These are phyloP conservation scores for Huntiella bhutanensis DNA, from an alignment of 2,329 filamentous ascomycete species.

Conservation along the genomic window DNA sequence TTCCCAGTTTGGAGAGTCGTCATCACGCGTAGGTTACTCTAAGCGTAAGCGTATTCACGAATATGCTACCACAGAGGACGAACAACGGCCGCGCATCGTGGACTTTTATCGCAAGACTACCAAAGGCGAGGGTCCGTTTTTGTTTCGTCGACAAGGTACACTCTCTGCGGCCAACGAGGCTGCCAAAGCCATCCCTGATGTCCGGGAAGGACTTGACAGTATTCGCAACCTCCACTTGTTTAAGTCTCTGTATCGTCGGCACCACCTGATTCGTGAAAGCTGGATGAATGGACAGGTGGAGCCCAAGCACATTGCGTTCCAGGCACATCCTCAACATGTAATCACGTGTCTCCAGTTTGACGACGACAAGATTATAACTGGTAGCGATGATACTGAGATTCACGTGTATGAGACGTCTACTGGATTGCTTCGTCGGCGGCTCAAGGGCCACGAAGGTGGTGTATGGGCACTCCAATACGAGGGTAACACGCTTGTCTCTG, in stretches of 20 bases:
- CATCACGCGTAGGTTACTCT: conserved; percentile 13
- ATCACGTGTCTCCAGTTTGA: conserved; percentile 97
- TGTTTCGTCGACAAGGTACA: conserved; percentile 48
- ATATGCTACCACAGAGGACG: too few species aligned
- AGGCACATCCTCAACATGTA: conserved; percentile 89
- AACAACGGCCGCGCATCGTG: too few species aligned
- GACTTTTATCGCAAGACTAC: too few species aligned
- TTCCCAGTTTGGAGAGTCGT: too few species aligned
- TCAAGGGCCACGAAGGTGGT: conserved; percentile 87
- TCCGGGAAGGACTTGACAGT: conserved; percentile 57
- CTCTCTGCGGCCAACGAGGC: conserved; percentile 74
- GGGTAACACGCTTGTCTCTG: conserved; percentile 85
- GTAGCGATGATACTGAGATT: conserved; percentile 92
- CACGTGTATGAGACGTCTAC: conserved; percentile 97
- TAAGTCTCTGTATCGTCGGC: conserved; percentile 88
- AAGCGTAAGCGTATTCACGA: too few species aligned
- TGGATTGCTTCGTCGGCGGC: conserved; percentile 60
- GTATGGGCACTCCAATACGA: conserved; percentile 97
- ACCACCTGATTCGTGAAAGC: conserved; percentile 73
- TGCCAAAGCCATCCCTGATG: conserved; percentile 63
- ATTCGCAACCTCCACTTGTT: conserved; percentile 76
- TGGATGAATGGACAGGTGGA: conserved; percentile 80
- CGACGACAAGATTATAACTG: conserved; percentile 92
- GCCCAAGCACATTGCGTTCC: conserved; percentile 74
- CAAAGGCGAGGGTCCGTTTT: too few species aligned